Conservation (phyloP, 805 yeast genomes). For the Saturnispora dispora region DNA sequence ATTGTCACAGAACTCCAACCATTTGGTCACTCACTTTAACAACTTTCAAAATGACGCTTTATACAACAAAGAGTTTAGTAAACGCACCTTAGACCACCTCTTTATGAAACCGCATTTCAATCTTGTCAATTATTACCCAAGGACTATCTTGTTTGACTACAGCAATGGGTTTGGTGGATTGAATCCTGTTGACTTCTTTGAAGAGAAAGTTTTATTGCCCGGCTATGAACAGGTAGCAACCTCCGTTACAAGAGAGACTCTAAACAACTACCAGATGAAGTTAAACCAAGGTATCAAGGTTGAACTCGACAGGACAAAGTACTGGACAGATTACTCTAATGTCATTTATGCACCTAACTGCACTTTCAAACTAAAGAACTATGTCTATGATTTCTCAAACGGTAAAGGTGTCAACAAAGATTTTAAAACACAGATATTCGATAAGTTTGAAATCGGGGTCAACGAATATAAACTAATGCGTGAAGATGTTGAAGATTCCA, state of each 20-base stretch:
- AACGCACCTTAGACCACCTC: conserved; percentile 1
- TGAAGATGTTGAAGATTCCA: conserved; percentile 48
- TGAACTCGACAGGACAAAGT: conserved; percentile 34
- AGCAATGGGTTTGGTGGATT: conserved; percentile 69
- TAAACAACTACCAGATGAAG: conserved; percentile 54
- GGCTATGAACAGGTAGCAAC: conserved; percentile 20
- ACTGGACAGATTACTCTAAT: conserved; percentile 77
- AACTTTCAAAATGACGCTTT: conserved; percentile 68
- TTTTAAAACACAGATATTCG: conserved; percentile 33
- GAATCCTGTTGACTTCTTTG: conserved; percentile 41
- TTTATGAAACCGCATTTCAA: conserved; percentile 24
- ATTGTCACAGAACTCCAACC: conserved; percentile 64
- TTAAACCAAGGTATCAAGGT: conserved; percentile 46
- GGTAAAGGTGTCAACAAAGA: conserved; percentile 17
- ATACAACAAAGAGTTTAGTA: conserved; percentile 20
- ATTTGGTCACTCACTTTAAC: conserved; percentile 69
- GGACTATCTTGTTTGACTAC: conserved; percentile 76
- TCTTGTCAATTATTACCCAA: conserved; percentile 62
- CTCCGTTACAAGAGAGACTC: conserved; percentile 26
- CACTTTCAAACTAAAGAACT: conserved; percentile 44
- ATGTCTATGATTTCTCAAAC: conserved; percentile 42
- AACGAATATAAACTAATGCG: conserved; percentile 40
- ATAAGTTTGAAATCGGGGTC: conserved; percentile 45
- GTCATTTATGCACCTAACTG: conserved; percentile 57
- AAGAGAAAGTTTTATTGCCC: conserved; percentile 9